A percentile compares a stretch with the other conserved stretches of the same genome.
These are phyloP conservation scores for Cercospora berteroae DNA, from an alignment of 2,329 filamentous ascomycete species.

Conservation along the genomic window DNA sequence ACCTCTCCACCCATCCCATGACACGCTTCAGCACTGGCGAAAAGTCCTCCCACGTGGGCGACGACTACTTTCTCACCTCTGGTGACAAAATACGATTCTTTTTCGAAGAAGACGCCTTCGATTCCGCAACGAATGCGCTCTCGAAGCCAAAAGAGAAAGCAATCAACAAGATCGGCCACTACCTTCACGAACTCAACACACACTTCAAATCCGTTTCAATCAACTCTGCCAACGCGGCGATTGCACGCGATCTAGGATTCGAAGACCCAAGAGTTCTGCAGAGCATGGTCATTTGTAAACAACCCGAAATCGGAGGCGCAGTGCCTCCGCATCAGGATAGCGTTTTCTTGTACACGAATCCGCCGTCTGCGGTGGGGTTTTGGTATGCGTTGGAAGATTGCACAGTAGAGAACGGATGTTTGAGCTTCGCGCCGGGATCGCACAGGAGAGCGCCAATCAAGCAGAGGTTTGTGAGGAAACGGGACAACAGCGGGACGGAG, in stretches of 20 bases:
- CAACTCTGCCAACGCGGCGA: conserved; percentile 56
- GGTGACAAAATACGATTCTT: conserved; percentile 95
- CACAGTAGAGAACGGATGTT: conserved; percentile 78
- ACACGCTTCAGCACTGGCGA: conserved; percentile 88
- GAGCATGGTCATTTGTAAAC: conserved; percentile 98
- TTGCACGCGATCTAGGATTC: conserved; percentile 73
- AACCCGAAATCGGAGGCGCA: conserved; percentile 89
- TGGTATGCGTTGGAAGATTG: conserved; percentile 98
- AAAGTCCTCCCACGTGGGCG: conserved; percentile 75
- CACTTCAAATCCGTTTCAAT: conserved; percentile 53
- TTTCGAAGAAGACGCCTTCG: conserved; percentile 92
- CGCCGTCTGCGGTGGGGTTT: conserved; percentile 86
- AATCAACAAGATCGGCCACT: conserved; percentile 67
- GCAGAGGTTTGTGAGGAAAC: conserved; percentile 71
- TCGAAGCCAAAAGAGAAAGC: conserved; percentile 76
- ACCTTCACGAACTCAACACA: conserved; percentile 49
- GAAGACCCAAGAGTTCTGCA: conserved; percentile 75
- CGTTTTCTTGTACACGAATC: conserved; percentile 86
- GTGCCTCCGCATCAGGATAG: conserved; percentile 91
- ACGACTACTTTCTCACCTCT: conserved; percentile 87
- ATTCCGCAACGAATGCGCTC: conserved; percentile 56
- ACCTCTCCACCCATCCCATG: conserved; percentile 81
- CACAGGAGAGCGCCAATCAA: conserved; percentile 70
- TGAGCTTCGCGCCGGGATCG: conserved; percentile 81
- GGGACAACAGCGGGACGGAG: conserved; percentile 55